Evolutionary conservation across 2,329 filamentous ascomycete species (phyloP), one percentile per base, ranked within the genome.

Genomic region (Neofusicoccum laricinum): DNA sequence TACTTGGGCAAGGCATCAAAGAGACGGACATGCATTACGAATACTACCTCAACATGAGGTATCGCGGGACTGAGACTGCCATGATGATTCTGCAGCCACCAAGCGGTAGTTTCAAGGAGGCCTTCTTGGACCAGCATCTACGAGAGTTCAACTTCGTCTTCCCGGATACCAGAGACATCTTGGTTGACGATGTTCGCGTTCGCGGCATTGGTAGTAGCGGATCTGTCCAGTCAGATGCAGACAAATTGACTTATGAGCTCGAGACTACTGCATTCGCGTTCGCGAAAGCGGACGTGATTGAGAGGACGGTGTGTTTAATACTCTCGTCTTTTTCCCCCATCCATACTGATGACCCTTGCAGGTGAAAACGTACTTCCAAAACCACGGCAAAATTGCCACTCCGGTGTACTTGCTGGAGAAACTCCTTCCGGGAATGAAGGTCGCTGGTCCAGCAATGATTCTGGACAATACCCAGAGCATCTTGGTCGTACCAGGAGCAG

Each of bases 221-320:
- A 89, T 57, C 81, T 89, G 32, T 61, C 12, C 12, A 40, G 32
- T 61, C 58, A 21, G 58, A 61, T 41, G 90, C 92, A 66, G 90
- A 91, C 79, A 94, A 90, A 0, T 90, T 96, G 4, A 92, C 96
- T 68, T 84, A 92, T 72, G 93, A 97, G 73, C 81, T 97, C 15
- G 89, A 88, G 70, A 84, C 87, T 7, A 82, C 94, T 64, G 66
- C 82, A 85, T 0, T 85, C 83, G 65, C 81, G 87, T 36, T 67
- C 83, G 0, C 80, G 85, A 1, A 79, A 83, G 2, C 69, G 90
- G 95, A 67, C 90, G 88, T 6, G 91, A 92, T 1, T 84, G 92
- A 36, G 79, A 85, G 67, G 85, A 93, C 6, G 3, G 58, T 61
- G 14, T 2, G 58, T 43, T 5, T 15, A 2, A 1, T 25, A 19